These are phyloP conservation scores for Neoscytalidium dimidiatum DNA, from an alignment of 2,329 filamentous ascomycete species.

Conservation along the genomic window DNA sequence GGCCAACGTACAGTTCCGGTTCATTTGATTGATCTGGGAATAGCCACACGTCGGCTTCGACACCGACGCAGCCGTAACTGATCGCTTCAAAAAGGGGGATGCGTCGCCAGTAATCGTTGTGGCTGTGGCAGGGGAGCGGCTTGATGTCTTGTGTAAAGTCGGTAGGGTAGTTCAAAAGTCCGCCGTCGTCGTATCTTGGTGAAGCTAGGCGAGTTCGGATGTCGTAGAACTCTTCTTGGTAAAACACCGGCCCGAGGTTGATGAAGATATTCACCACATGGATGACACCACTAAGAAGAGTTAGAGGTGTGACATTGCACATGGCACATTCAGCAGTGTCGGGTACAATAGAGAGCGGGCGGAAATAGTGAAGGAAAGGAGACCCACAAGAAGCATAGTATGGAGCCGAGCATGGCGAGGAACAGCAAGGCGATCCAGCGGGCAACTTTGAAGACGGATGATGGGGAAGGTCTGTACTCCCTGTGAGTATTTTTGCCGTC, in stretches of 20 bases:
- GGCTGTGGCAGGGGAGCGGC: constrained; percentile 57
- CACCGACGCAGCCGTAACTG: constrained; percentile 55
- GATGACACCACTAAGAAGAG: constrained; percentile 39
- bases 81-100: constrained; percentile 59
- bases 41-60: constrained; percentile 61
- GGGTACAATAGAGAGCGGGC: too few species aligned
- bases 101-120: constrained; percentile 61
- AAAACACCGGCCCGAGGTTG: constrained; percentile 38
- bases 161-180: constrained; percentile 39
- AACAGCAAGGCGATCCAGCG: constrained; percentile 23
- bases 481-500: not conserved
- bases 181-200: constrained; percentile 36
- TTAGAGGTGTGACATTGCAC: not conserved
- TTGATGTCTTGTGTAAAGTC: constrained; percentile 53
- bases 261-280: constrained; percentile 44
- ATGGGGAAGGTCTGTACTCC: not conserved
- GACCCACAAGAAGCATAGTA: constrained; percentile 38
- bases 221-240: constrained; percentile 35
- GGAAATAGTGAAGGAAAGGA: not conserved
- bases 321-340: not conserved
- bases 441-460: not conserved
- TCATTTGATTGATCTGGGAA: constrained; percentile 36
- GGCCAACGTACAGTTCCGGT: constrained; percentile 58
- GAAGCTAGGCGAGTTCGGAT: constrained; percentile 46
- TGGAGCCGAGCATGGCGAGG: constrained; percentile 26